Evolutionary conservation across 2,329 filamentous ascomycete genomes (phyloP).

Genomic region (Botrytis elliptica): DNA sequence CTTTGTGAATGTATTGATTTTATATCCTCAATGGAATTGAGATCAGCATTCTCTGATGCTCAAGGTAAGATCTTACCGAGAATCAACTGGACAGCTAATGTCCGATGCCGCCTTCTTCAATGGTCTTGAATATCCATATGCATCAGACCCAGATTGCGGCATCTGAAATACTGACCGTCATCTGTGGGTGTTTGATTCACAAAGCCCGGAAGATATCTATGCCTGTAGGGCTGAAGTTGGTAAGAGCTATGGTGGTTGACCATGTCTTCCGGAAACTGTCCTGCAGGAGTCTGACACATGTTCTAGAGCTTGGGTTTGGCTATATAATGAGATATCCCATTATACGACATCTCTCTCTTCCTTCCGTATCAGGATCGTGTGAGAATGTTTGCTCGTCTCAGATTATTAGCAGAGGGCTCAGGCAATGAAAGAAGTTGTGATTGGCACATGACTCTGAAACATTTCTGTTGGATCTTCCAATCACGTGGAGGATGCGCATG

Average conservation of each 20-base stretch:
- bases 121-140: not conserved
- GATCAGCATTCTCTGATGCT: not conserved
- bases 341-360: not conserved
- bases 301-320: not conserved
- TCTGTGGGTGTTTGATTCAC: not conserved
- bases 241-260: too few species aligned
- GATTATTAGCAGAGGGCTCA: not conserved
- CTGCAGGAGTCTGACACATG: not conserved
- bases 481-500: not conserved
- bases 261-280: not conserved
- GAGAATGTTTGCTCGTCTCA: too few species aligned
- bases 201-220: not conserved
- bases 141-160: not conserved
- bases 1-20: not conserved
- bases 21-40: not conserved
- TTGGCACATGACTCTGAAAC: not conserved
- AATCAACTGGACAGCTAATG: not conserved
- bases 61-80: not conserved
- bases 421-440: not conserved
- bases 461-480: not conserved
- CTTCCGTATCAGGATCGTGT: not conserved
- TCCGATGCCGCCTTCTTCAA: not conserved
- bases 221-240: not conserved
- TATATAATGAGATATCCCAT: not conserved
- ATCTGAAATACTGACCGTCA: not conserved